Percentiles rank a stretch among this genome's conserved stretches.
Conservation (phyloP, 306 rosid genomes). For the Gynostemma pentaphyllum region DNA sequence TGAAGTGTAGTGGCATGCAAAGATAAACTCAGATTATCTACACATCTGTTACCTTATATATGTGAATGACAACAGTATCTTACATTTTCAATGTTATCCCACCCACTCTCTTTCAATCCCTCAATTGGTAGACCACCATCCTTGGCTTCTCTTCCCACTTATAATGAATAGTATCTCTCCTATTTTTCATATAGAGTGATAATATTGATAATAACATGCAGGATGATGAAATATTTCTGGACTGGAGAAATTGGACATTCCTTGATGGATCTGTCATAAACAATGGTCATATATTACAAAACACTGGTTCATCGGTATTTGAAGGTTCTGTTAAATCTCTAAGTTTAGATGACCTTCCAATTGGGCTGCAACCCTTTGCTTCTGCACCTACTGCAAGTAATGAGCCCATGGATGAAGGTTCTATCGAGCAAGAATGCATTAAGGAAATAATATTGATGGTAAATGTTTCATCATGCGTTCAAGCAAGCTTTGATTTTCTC, state of each 20-base stretch:
- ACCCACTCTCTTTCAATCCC: neutral
- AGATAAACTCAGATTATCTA: neutral
- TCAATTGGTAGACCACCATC: neutral
- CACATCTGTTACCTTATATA: neutral
- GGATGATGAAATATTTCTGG: slow-evolving; percentile 35
- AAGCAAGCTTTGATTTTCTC: neutral
- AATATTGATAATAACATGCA: slow-evolving; percentile 26
- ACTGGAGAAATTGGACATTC: slow-evolving; percentile 67
- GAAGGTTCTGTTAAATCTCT: slow-evolving; percentile 47
- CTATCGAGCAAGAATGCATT: slow-evolving; percentile 20
- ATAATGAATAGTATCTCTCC: neutral
- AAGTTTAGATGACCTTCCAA: slow-evolving; percentile 35
- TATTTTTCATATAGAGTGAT: slow-evolving; percentile 6
- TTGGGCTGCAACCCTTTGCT: slow-evolving; percentile 13
- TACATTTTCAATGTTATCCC: neutral
- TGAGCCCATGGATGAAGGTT: slow-evolving; percentile 24
- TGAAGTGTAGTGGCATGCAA: neutral
- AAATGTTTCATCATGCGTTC: slow-evolving; percentile 15
- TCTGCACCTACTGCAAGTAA: slow-evolving; percentile 17
- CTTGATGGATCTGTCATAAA: slow-evolving; percentile 15
- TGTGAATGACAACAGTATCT: neutral
- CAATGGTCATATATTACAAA: slow-evolving; percentile 15
- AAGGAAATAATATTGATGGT: slow-evolving; percentile 30
- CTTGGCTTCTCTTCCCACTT: neutral
- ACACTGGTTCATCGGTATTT: slow-evolving; percentile 20